These are phyloP conservation scores for Aspergillus niger DNA, from an alignment of 2,329 filamentous ascomycete genomes.

Conservation along the genomic window DNA sequence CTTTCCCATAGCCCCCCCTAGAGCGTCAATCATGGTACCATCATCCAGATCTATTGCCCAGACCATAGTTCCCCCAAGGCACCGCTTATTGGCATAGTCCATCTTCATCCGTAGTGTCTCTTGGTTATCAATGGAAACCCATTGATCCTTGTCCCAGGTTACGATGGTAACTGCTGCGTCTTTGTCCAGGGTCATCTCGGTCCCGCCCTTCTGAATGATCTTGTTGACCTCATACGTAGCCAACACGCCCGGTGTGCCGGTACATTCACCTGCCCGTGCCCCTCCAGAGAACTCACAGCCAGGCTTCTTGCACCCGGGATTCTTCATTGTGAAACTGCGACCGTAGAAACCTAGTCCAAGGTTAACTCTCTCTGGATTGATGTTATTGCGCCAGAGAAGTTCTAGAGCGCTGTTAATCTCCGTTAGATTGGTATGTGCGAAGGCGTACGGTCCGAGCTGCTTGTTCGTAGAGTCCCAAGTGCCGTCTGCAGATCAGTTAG, in stretches of 20 bases:
- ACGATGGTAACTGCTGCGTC: constrained; percentile 17
- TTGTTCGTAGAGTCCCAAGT: constrained; percentile 25
- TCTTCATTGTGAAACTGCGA: constrained; percentile 15
- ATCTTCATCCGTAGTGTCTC: constrained; percentile 22
- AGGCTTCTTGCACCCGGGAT: constrained; percentile 7
- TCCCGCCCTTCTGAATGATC: constrained; percentile 1
- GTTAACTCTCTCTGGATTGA: constrained; percentile 45
- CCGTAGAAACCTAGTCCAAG: constrained; percentile 54
- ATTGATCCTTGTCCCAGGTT: constrained; percentile 16
- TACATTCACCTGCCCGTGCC: constrained; percentile 12
- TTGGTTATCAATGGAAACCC: constrained; percentile 22
- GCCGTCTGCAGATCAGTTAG: constrained; percentile 15
- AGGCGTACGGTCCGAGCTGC: constrained; percentile 14
- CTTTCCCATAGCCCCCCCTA: constrained; percentile 13
- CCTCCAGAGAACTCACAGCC: constrained; percentile 13
- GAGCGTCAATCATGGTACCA: constrained; percentile 9
- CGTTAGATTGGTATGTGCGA: constrained; percentile 30
- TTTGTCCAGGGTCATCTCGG: constrained; percentile 7
- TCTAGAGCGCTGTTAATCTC: constrained; percentile 39
- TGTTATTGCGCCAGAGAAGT: constrained; percentile 50
- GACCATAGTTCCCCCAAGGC: constrained; percentile 21
- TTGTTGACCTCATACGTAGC: constrained; percentile 10
- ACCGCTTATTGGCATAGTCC: constrained; percentile 20
- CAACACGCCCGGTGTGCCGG: constrained; percentile 8
- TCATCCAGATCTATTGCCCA: constrained; percentile 24